A percentile compares a stretch with the other conserved stretches of the same genome.
These are phyloP conservation scores for Scheffersomyces ergatensis DNA, from an alignment of 805 yeast genomes.

Conservation along the genomic window DNA sequence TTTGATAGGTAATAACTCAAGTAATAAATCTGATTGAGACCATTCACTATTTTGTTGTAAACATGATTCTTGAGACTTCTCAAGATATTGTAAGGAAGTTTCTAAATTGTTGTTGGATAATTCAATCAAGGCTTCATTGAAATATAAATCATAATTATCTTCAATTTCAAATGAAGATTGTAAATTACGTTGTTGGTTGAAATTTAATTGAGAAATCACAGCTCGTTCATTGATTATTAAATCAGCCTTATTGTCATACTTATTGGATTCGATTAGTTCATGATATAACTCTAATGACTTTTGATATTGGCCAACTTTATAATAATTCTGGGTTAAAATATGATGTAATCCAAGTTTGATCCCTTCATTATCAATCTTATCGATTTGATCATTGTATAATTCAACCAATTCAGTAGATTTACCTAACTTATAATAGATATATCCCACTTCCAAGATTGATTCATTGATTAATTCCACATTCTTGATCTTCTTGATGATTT, in stretches of 20 bases:
- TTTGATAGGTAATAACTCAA: slow-evolving; percentile 59
- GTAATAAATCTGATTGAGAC: slow-evolving; percentile 43
- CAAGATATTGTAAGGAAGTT: slow-evolving; percentile 42
- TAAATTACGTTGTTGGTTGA: slow-evolving; percentile 8
- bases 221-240: slow-evolving; percentile 67
- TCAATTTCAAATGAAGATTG: slow-evolving; percentile 2
- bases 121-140: slow-evolving; percentile 56
- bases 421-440: slow-evolving; percentile 59
- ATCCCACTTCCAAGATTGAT: slow-evolving; percentile 52
- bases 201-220: slow-evolving; percentile 49
- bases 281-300: slow-evolving; percentile 48
- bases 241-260: slow-evolving; percentile 48
- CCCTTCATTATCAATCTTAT: slow-evolving; percentile 10
- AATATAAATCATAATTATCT: slow-evolving; percentile 51
- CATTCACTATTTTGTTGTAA: slow-evolving; percentile 33
- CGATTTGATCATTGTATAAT: slow-evolving; percentile 12
- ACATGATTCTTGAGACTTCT: slow-evolving; percentile 45
- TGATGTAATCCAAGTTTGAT: slow-evolving; percentile 40
- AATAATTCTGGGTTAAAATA: slow-evolving; percentile 53
- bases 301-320: slow-evolving; percentile 42
- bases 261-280: slow-evolving; percentile 28
- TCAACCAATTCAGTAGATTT: slow-evolving; percentile 25
- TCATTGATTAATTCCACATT: slow-evolving; percentile 32
- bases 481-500: slow-evolving; percentile 36
- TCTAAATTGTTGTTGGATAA: slow-evolving; percentile 39